phyloP scores from a whole-genome alignment of 768 basidiomycete genomes.

The Solioccasus polychromus region DNA sequence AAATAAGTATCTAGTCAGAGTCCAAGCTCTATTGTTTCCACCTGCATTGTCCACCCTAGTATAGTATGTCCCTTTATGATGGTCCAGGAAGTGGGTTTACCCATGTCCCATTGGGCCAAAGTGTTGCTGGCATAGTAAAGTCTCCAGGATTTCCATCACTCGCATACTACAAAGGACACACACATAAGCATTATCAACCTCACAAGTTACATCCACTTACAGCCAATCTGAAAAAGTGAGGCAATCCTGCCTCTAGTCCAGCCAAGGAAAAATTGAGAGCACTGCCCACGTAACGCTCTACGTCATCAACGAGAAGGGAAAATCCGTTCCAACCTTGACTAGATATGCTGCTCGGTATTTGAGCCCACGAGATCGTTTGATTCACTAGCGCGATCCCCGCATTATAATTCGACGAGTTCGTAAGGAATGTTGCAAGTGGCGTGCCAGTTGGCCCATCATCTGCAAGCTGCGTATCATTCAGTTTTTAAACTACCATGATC shows the following conservation, averaged over 20 bases:
- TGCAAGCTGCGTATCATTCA: constrained; percentile 48
- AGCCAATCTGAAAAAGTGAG: constrained; percentile 79
- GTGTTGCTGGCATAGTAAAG: constrained; percentile 74
- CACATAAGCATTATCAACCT: constrained; percentile 3
- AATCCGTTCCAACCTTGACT: constrained; percentile 68
- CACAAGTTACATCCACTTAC: constrained; percentile 40
- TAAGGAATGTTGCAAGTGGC: constrained; percentile 66
- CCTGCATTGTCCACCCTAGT: too few species aligned
- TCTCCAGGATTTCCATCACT: constrained; percentile 54
- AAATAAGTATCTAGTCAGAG: too few species aligned
- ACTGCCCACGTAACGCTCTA: constrained; percentile 70
- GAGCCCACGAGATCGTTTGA: constrained; percentile 58
- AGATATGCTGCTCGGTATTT: constrained; percentile 34
- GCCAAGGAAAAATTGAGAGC: constrained; percentile 71
- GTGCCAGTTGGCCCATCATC: constrained; percentile 72
- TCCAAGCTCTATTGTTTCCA: too few species aligned
- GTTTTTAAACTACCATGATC: neutral
- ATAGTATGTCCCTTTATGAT: too few species aligned
- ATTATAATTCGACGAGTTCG: constrained; percentile 70
- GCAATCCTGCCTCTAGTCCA: constrained; percentile 53
- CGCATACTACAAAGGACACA: constrained; percentile 44
- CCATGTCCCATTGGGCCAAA: constrained; percentile 84
- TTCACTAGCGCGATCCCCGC: constrained; percentile 48
- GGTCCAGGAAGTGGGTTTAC: constrained; percentile 69
- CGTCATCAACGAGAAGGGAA: constrained; percentile 79